Base-by-base conservation (phyloP, 257 asterid species). In the Solanum neorickii region DNA sequence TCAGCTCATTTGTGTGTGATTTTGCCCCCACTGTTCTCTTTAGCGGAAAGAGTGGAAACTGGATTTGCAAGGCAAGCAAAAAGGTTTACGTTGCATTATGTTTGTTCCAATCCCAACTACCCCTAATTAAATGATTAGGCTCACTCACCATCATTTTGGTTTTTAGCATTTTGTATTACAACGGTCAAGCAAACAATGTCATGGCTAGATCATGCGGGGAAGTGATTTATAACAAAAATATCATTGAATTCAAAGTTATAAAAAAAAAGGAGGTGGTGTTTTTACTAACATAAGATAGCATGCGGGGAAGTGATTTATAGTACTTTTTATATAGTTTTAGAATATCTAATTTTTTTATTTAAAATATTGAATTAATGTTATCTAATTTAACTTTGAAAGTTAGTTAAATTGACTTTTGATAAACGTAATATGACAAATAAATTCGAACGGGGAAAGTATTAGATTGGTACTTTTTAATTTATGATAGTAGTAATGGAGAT, bases 401-500 rank as follows among this genome's bases (percentile, higher is more conserved):
- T 33, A 33, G 1, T 33, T 33, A 33, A 33, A 33, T 33, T 33
- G 4, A 33, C 1, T 33, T 33, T 3, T 3, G 0, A 33, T 3
- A 33, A 33, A 4, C 0, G 1, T 0, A 33, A 33, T 3, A 33
- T 0, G 35, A 33, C 1, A 33, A 33, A 33, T 33, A 33, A 33
- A 31, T 31, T 3, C 0, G 0, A 33, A 33, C 3, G 4, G 35
- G 1, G 35, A 0, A 0, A 33, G 35, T 33, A 37, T 25, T 78
- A 13, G 39, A 77, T 46, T 44, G 21, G 84, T 2, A 78, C 84
- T n/a, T 12, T 13, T 6, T 46, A 46, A 27, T 78, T 78, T 46
- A 47, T 27, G 16, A 46, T 20, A 27, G 84, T 41, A 16, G 68
- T 47, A 47, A 80, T 47, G 69, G 80, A 86, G 82, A 83, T 91